Percentiles rank a stretch among this genome's conserved stretches.
These are phyloP conservation scores for Digitaria exilis DNA, from an alignment of 202 grass and related monocot genomes.

Conservation along the genomic window DNA sequence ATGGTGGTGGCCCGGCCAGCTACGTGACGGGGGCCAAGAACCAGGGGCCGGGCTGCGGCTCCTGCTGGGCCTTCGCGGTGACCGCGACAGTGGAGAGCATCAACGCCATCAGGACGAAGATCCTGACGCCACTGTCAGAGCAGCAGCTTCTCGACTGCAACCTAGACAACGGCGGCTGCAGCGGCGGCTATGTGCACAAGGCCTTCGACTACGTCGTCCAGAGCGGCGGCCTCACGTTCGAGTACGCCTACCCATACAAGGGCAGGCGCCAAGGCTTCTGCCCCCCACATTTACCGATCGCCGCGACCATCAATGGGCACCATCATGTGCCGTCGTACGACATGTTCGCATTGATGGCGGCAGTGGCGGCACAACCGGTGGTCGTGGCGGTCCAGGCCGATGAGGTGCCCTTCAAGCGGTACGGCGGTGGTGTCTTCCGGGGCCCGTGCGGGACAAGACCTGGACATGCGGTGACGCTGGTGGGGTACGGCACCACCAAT, in stretches of 20 bases:
- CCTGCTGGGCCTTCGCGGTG: slow-evolving; percentile 45
- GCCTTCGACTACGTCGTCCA: not conserved
- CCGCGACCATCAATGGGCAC: slow-evolving; percentile 2
- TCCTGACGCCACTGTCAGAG: not conserved
- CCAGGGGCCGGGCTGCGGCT: slow-evolving; percentile 26
- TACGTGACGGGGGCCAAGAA: not conserved
- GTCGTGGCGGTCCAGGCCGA: not conserved
- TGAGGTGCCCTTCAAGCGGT: not conserved
- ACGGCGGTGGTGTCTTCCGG: slow-evolving; percentile 7
- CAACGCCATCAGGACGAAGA: slow-evolving; percentile 5
- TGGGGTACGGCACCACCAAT: slow-evolving; percentile 28
- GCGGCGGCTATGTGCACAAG: not conserved
- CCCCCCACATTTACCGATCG: too few species aligned
- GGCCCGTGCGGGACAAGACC: not conserved
- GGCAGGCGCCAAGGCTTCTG: not conserved
- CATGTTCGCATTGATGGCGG: not conserved
- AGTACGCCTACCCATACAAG: too few species aligned
- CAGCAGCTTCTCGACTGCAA: not conserved
- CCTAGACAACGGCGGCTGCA: not conserved
- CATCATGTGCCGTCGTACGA: not conserved
- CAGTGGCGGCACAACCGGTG: slow-evolving; percentile 34
- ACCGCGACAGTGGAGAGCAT: slow-evolving; percentile 38
- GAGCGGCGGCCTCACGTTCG: not conserved
- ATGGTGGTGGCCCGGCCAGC: too few species aligned
- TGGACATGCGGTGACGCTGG: not conserved